Base-by-base conservation (phyloP, 2,329 filamentous ascomycete species). In the Fusarium guadeloupense region DNA sequence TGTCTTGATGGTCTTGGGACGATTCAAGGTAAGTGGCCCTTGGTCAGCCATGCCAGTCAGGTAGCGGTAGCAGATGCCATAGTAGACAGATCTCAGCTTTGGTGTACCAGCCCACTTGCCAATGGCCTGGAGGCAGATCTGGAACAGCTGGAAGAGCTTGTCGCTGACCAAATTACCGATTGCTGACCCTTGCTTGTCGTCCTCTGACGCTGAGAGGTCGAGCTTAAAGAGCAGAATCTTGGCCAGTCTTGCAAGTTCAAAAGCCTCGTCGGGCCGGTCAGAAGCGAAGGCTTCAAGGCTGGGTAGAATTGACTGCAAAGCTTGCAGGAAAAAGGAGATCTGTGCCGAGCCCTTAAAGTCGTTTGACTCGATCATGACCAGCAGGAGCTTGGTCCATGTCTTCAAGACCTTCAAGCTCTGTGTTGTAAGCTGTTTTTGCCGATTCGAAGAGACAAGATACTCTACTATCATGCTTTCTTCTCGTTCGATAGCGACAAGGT, bases 51-150 rank as follows among this genome's bases (percentile, higher is more conserved):
- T 89, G 37, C 89, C 88, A 5, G 86, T 86, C 46, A 97, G 82
- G 72, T 96, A 96, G 17, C 91, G 87, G 73, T 93, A 94, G 77
- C 91, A 93, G 68, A 97, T 96, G 69, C 90, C 90, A 75, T 98
- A 99, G 76, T 96, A 94, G 19, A 91, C 84, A 54, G 95, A 88
- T 44, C 95, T 88, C 33, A 99, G 79, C 49, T 87, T 83, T 14
- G 90, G 80, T 47, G 85, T 88, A 5, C 89, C 88, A 2, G 88
- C 84, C 71, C 90, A 89, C 59, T 90, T 88, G 63, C 89, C 86
- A 49, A 96, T 89, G 6, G 92, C 92, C 67, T 89, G 85, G 13
- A 97, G 81, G 59, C 91, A 93, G 33, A 92, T 86, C 61, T 96
- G 91, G 81, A 99, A 97, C 5, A 98, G 84, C 71, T 97, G 90